Conservation (phyloP, 73 alveolate species). For the Paramecium pentaurelia region DNA sequence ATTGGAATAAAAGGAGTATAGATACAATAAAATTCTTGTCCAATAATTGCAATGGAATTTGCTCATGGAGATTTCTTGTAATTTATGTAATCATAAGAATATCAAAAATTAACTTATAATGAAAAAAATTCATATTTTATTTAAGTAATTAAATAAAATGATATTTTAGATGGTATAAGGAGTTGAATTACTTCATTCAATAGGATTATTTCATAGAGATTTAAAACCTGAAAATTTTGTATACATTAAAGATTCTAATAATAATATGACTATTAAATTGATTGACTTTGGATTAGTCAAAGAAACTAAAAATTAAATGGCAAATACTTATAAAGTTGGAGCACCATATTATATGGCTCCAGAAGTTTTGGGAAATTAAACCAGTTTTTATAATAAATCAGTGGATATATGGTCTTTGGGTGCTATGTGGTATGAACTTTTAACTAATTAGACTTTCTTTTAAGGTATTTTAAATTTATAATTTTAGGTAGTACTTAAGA, state of each 20-base stretch:
- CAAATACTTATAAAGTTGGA: neutral
- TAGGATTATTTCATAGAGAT: conserved; percentile 51
- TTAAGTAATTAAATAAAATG: neutral
- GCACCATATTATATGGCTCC: neutral
- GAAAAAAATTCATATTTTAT: neutral
- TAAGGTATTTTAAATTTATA: neutral
- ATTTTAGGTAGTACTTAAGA: neutral
- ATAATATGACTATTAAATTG: neutral
- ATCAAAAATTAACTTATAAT: neutral
- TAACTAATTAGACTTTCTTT: neutral
- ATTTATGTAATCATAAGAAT: neutral
- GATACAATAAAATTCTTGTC: neutral
- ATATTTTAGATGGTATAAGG: neutral
- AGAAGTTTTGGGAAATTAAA: neutral
- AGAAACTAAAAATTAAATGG: neutral
- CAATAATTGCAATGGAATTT: neutral
- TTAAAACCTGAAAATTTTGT: conserved; percentile 59
- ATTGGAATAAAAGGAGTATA: neutral
- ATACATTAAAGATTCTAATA: neutral
- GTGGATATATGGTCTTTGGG: neutral
- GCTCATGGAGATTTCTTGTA: neutral
- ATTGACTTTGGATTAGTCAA: neutral
- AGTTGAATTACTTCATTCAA: neutral
- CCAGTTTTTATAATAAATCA: neutral
- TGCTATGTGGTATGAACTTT: neutral